Conservation (phyloP, 2,329 filamentous ascomycete genomes). For the Plectosphaerella plurivora region DNA sequence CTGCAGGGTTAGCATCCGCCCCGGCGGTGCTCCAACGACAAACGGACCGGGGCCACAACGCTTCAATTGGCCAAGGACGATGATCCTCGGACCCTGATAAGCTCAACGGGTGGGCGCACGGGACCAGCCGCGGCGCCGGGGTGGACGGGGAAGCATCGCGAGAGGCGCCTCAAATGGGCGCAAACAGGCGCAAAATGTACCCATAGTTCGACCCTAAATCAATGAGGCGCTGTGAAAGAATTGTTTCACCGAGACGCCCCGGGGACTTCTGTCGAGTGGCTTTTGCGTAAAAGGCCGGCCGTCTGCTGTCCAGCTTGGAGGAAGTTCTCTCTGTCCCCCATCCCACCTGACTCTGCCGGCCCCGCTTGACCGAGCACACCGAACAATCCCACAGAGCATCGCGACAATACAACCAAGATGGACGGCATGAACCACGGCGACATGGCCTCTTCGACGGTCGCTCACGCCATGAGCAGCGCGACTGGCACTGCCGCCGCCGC, state of each 20-base stretch:
- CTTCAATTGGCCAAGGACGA: too few species aligned
- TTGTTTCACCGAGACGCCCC: too few species aligned
- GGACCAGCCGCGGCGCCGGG: too few species aligned
- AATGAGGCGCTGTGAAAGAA: too few species aligned
- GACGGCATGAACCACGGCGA: conserved; percentile 3
- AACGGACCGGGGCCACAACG: too few species aligned
- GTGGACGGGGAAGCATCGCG: too few species aligned
- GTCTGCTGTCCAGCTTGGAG: background rate
- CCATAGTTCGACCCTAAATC: too few species aligned
- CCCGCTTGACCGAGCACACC: background rate
- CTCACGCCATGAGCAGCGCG: conserved; percentile 5
- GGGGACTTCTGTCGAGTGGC: background rate
- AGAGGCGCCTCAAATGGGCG: too few species aligned
- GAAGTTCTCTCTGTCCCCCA: background rate
- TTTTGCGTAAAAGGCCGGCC: background rate
- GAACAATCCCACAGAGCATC: background rate
- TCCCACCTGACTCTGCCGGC: background rate
- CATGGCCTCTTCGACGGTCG: conserved; percentile 8
- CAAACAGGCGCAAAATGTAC: too few species aligned
- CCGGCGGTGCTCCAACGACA: too few species aligned
- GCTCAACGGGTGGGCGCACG: too few species aligned
- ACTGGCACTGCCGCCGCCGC: conserved; percentile 9
- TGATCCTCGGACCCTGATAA: too few species aligned
- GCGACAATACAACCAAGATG: background rate
- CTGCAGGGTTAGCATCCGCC: background rate